Conservation (phyloP, 352 stramenopile species). For the Pseudoperonospora humuli region DNA sequence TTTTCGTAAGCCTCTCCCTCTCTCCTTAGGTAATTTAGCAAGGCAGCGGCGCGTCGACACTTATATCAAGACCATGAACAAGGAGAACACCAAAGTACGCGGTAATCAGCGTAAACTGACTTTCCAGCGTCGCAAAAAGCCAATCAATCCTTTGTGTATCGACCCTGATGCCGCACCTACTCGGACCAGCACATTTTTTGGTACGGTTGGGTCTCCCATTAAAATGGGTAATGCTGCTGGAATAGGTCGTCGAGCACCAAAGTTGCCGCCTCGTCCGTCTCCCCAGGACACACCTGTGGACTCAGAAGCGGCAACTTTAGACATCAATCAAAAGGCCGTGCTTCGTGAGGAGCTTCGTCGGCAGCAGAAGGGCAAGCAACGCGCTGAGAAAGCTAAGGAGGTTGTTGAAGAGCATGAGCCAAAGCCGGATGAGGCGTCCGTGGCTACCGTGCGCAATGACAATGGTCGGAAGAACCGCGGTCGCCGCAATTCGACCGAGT, state of each 20-base stretch:
- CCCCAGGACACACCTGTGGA: constrained; percentile 24
- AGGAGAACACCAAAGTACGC: constrained; percentile 42
- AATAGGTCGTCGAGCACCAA: constrained; percentile 7
- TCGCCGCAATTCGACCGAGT: constrained; percentile 41
- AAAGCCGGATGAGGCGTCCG: constrained; percentile 6
- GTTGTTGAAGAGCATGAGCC: constrained; percentile 3
- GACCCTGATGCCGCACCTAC: constrained; percentile 28
- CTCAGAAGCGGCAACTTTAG: constrained; percentile 43
- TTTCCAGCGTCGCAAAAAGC: constrained; percentile 48
- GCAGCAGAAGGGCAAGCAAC: constrained; percentile 37
- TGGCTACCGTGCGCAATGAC: constrained; percentile 44
- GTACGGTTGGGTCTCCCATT: constrained; percentile 60
- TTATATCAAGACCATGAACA: constrained; percentile 22
- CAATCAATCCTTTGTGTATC: constrained; percentile 17
- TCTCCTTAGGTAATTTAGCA: not conserved
- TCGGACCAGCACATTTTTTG: constrained; percentile 56
- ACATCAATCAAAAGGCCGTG: constrained; percentile 48
- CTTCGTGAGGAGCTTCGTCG: constrained; percentile 40
- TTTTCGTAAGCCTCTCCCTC: not conserved
- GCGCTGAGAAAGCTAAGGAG: constrained; percentile 19
- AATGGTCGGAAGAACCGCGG: constrained; percentile 24
- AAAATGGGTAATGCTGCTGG: constrained; percentile 37
- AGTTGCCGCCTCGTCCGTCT: constrained; percentile 6
- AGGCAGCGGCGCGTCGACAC: not conserved
- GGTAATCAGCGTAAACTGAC: constrained; percentile 41